phyloP scores from a whole-genome alignment of 805 yeast genomes.

The Metschnikowia baotianmanensis region DNA sequence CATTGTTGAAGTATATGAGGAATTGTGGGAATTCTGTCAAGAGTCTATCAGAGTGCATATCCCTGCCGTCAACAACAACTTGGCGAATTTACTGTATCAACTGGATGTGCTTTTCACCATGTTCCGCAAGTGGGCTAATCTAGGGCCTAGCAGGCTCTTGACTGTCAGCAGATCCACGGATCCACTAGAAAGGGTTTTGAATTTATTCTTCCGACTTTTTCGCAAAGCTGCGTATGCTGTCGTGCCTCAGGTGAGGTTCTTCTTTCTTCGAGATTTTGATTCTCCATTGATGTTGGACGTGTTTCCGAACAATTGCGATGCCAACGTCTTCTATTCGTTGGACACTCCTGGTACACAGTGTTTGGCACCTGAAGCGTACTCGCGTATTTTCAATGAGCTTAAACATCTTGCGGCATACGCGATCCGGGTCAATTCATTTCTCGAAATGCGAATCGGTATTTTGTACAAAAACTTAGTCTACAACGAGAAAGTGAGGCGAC shows the following conservation, averaged over 20 bases:
- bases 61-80: conserved; percentile 25
- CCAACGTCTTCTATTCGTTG: conserved; percentile 24
- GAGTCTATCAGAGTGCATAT: conserved; percentile 26
- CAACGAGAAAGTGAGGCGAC: conserved; percentile 20
- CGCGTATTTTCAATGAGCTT: conserved; percentile 16
- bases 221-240: conserved; percentile 35
- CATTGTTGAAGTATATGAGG: conserved; percentile 23
- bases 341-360: conserved; percentile 17
- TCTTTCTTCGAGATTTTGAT: conserved; percentile 40
- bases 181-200: conserved; percentile 33
- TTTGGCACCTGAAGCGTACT: conserved; percentile 17
- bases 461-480: conserved; percentile 31
- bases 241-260: conserved; percentile 40
- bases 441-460: conserved; percentile 26
- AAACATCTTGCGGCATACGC: conserved; percentile 28
- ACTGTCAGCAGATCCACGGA: conserved; percentile 23
- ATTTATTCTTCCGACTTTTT: conserved; percentile 31
- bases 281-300: conserved; percentile 41
- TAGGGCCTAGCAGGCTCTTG: conserved; percentile 32
- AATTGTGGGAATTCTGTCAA: conserved; percentile 24
- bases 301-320: conserved; percentile 23
- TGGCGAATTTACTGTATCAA: conserved; percentile 29
- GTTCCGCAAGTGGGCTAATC: conserved; percentile 35
- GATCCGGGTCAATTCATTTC: conserved; percentile 30
- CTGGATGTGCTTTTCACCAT: conserved; percentile 34